Conservation (phyloP, 768 basidiomycete species). For the Amanita subjunquillea region DNA sequence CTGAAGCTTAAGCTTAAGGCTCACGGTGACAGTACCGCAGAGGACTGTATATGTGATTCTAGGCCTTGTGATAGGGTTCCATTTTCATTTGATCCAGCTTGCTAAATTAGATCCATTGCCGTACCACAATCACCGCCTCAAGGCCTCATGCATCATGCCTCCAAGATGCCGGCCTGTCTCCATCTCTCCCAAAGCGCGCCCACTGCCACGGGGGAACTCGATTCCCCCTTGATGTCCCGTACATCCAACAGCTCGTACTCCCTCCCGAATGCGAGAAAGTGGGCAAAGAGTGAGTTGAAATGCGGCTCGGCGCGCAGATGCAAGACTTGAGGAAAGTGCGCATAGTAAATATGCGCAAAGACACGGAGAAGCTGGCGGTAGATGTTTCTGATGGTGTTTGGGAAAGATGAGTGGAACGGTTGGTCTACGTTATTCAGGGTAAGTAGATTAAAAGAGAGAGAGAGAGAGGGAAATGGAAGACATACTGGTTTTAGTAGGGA, state of each 20-base stretch:
- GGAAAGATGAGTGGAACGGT: conserved; percentile 81
- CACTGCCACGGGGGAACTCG: conserved; percentile 53
- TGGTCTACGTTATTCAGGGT: conserved; percentile 42
- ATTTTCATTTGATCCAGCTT: not conserved
- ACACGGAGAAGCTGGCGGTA: conserved; percentile 95
- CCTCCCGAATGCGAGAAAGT: conserved; percentile 91
- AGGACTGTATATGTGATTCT: too few relatives aligned
- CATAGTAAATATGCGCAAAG: conserved; percentile 95
- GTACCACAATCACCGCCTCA: not conserved
- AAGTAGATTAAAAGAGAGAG: not conserved
- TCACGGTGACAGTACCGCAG: too few relatives aligned
- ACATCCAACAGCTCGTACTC: conserved; percentile 89
- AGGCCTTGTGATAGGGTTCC: too few relatives aligned
- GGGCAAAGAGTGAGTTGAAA: conserved; percentile 95
- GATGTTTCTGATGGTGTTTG: conserved; percentile 83
- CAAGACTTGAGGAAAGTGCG: conserved; percentile 84
- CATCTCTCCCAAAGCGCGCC: conserved; percentile 83
- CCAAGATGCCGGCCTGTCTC: conserved; percentile 73
- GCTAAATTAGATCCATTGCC: not conserved
- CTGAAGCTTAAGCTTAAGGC: too few relatives aligned
- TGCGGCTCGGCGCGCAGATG: conserved; percentile 92
- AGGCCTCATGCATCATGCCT: conserved; percentile 21
- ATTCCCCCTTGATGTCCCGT: conserved; percentile 74
- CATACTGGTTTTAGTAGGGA: conserved; percentile 92
- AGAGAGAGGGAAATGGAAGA: conserved; percentile 2